Percentiles rank a stretch among this genome's conserved stretches.
Conservation (phyloP, 257 asterid species). For the Solanum raphanifolium region DNA sequence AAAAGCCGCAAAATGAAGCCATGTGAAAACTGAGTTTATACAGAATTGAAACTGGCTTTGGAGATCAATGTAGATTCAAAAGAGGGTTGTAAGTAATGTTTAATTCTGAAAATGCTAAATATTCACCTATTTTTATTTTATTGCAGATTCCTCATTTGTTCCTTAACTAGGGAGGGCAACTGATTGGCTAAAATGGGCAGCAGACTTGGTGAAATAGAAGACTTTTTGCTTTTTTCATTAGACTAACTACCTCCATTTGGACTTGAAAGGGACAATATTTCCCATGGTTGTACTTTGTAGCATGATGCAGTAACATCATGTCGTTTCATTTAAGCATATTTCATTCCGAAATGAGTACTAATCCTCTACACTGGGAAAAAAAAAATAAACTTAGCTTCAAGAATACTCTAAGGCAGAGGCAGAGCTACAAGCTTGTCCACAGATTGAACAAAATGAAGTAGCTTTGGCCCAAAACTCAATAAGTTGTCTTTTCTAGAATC, state of each 20-base stretch:
- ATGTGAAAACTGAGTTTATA: not conserved
- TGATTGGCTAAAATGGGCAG: not conserved
- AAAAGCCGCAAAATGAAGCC: not conserved
- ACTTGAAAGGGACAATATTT: not conserved
- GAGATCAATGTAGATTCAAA: not conserved
- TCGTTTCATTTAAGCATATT: too few species aligned
- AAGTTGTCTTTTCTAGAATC: too few species aligned
- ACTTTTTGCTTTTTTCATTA: not conserved
- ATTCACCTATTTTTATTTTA: not conserved
- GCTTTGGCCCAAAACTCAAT: too few species aligned
- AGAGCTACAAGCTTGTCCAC: too few species aligned
- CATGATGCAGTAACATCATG: not conserved
- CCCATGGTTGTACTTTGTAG: not conserved
- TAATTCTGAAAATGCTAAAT: not conserved
- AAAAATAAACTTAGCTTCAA: too few species aligned
- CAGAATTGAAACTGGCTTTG: not conserved
- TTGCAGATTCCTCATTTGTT: not conserved
- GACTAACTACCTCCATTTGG: not conserved
- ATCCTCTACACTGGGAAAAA: too few species aligned
- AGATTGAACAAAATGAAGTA: too few species aligned
- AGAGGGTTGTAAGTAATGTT: not conserved
- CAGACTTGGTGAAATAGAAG: not conserved
- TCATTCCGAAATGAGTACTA: too few species aligned
- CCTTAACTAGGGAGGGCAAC: not conserved
- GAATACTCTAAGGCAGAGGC: too few species aligned